Conservation (phyloP, 1,284 basidiomycete genomes). For the Naganishia liquefaciens region DNA sequence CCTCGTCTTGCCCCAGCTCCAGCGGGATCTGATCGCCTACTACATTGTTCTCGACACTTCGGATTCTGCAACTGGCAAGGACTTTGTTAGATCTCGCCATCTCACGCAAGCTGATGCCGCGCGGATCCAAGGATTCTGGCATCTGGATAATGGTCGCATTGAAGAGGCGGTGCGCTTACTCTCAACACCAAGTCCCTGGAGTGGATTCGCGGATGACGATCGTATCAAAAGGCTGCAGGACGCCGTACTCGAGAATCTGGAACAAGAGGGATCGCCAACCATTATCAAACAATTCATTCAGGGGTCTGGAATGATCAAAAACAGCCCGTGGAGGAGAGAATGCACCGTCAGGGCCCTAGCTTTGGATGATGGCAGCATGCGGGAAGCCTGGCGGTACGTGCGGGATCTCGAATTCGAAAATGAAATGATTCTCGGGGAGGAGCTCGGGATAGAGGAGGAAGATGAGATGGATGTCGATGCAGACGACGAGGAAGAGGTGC, state of each 20-base stretch:
- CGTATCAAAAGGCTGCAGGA: slow-evolving; percentile 5
- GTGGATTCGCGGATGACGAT: neutral
- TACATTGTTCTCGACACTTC: slow-evolving; percentile 27
- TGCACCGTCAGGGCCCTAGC: slow-evolving; percentile 11
- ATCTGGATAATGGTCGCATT: neutral
- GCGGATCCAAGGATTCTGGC: slow-evolving; percentile 20
- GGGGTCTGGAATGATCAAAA: slow-evolving; percentile 2
- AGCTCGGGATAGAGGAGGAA: slow-evolving; percentile 20
- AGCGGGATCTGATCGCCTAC: slow-evolving; percentile 17
- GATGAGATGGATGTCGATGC: slow-evolving; percentile 24
- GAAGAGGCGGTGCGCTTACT: slow-evolving; percentile 16
- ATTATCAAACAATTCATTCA: slow-evolving; percentile 2
- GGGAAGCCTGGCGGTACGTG: slow-evolving; percentile 22
- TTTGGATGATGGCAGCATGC: slow-evolving; percentile 5
- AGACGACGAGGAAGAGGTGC: slow-evolving; percentile 19
- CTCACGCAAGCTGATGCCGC: neutral
- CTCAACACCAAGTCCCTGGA: slow-evolving; percentile 3
- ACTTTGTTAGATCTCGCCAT: slow-evolving; percentile 2
- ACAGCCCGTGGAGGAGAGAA: slow-evolving; percentile 8
- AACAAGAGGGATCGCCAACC: neutral
- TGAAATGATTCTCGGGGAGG: slow-evolving; percentile 12
- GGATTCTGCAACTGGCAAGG: neutral
- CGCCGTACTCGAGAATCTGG: neutral
- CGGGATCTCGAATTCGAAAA: slow-evolving; percentile 24
- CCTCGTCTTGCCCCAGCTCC: neutral